Conservation (phyloP, 2,329 filamentous ascomycete genomes). For the Aureobasidium pullulans region DNA sequence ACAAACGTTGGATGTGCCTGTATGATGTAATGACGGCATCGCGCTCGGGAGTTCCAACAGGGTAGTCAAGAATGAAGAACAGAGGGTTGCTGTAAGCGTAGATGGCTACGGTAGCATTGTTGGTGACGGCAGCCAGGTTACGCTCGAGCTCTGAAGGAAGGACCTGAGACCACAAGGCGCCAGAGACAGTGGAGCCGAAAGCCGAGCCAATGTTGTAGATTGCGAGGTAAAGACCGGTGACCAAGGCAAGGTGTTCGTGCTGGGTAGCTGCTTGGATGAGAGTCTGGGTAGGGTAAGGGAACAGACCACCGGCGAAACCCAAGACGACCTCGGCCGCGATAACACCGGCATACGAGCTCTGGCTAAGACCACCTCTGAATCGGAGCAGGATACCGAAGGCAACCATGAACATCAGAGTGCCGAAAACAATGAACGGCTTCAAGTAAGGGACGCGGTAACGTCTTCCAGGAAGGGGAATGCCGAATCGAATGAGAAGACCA, state of each 20-base stretch:
- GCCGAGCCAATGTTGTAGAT: constrained; percentile 48
- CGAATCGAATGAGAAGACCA: constrained; percentile 33
- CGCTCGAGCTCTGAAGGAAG: constrained; percentile 41
- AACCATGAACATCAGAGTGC: constrained; percentile 26
- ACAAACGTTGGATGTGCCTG: constrained; percentile 37
- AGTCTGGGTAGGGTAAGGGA: constrained; percentile 28
- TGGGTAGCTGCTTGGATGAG: constrained; percentile 28
- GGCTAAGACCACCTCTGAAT: constrained; percentile 26
- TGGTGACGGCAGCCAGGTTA: constrained; percentile 22
- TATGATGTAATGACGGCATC: constrained; percentile 39
- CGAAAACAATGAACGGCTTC: constrained; percentile 28
- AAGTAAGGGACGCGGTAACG: constrained; percentile 24
- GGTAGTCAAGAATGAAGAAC: constrained; percentile 29
- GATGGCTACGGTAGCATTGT: constrained; percentile 34
- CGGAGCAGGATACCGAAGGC: constrained; percentile 27
- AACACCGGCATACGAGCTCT: constrained; percentile 38
- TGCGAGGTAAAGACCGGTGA: constrained; percentile 54
- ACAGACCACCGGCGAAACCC: constrained; percentile 23
- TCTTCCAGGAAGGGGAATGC: constrained; percentile 9
- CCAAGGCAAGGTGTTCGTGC: constrained; percentile 51
- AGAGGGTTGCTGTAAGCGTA: constrained; percentile 38
- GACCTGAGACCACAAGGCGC: constrained; percentile 57
- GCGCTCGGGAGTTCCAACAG: constrained; percentile 38
- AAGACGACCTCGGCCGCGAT: constrained; percentile 35
- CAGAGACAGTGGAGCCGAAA: constrained; percentile 45